A percentile compares a stretch with the other conserved stretches of the same genome.
These are phyloP conservation scores for Chytriomyces confervae DNA, from an alignment of 192 early-diverging fungal genomes.

Conservation along the genomic window DNA sequence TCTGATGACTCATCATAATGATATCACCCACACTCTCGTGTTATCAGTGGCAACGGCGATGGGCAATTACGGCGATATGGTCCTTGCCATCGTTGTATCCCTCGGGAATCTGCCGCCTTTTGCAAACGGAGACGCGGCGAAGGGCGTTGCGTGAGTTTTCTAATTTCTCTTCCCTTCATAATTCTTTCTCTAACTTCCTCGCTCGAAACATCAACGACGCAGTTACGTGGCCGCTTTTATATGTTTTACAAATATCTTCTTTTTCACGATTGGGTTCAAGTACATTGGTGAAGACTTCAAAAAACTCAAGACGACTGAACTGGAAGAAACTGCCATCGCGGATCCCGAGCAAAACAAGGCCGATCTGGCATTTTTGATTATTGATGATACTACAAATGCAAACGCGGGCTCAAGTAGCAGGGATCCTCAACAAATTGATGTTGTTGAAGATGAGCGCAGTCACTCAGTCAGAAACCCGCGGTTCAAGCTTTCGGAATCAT, in stretches of 20 bases:
- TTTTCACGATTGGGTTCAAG: constrained; percentile 37
- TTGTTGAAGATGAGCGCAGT: neutral
- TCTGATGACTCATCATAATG: neutral
- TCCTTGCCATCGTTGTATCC: constrained; percentile 35
- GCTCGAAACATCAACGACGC: neutral
- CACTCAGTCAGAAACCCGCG: no score
- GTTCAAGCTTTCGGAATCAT: no score
- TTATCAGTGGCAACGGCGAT: constrained; percentile 30
- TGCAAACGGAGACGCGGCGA: constrained; percentile 31
- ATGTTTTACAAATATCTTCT: constrained; percentile 39
- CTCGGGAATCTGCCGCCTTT: constrained; percentile 40
- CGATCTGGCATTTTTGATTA: no score
- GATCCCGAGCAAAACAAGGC: neutral
- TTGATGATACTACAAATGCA: neutral
- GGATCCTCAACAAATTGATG: neutral
- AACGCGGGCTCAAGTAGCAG: neutral
- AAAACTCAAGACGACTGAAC: neutral
- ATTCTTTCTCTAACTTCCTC: neutral
- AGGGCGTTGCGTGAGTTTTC: constrained; percentile 42
- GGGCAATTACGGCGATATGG: constrained; percentile 44
- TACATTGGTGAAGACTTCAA: constrained; percentile 39
- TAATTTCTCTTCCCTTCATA: neutral
- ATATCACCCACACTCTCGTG: neutral
- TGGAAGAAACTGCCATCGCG: neutral
- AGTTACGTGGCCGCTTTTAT: constrained; percentile 45